Conservation (phyloP, 1,139 yeast species). For the Kurtzmaniella natalensis region DNA sequence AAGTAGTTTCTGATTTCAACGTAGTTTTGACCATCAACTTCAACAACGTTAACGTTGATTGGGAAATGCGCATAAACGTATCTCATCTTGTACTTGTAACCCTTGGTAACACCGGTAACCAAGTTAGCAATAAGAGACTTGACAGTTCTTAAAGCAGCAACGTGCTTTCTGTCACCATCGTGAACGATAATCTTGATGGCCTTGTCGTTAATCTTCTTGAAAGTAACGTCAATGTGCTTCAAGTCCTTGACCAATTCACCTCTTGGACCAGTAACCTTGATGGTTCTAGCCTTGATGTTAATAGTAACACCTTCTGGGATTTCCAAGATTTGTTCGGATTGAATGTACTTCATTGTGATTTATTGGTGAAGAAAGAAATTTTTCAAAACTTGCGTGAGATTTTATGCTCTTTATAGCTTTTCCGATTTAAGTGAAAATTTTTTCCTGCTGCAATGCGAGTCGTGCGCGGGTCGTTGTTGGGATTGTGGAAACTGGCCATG, state of each 20-base stretch:
- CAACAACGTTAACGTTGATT: constrained; percentile 88
- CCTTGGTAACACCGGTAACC: constrained; percentile 98
- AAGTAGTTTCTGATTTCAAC: constrained; percentile 99
- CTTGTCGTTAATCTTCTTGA: constrained; percentile 66
- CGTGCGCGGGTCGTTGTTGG: too few species aligned
- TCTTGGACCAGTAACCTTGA: constrained; percentile 97
- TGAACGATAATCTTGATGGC: constrained; percentile 87
- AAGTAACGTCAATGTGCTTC: constrained; percentile 93
- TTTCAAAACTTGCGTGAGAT: too few species aligned
- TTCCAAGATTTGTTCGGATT: constrained; percentile 86
- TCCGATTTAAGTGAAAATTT: too few species aligned
- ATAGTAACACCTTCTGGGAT: constrained; percentile 95
- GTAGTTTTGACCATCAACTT: constrained; percentile 67
- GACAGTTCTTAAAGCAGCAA: constrained; percentile 98
- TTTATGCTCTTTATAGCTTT: too few species aligned
- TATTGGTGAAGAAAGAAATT: constrained; percentile 13
- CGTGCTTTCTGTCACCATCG: constrained; percentile 99
- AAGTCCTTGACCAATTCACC: constrained; percentile 90
- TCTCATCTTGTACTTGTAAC: constrained; percentile 99
- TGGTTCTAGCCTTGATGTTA: constrained; percentile 84
- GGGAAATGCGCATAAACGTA: constrained; percentile 99
- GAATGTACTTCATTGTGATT: constrained; percentile 87
- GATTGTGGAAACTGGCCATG: too few species aligned
- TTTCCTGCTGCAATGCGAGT: too few species aligned
- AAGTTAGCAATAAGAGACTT: constrained; percentile 91